phyloP scores from a whole-genome alignment of 2,329 filamentous ascomycete genomes.

The Scytalidium lignicola region DNA sequence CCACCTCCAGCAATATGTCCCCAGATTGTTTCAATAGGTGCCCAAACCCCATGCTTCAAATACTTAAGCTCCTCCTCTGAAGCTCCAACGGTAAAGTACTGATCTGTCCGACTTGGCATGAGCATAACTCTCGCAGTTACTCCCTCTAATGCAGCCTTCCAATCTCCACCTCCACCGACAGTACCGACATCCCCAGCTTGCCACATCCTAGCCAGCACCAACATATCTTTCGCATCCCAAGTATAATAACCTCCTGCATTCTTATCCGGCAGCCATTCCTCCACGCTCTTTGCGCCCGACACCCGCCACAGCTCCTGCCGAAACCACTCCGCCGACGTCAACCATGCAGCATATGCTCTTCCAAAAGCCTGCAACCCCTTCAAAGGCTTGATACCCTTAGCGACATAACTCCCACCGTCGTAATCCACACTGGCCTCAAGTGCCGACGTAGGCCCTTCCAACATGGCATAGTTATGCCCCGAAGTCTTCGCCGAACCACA shows the following conservation, averaged over 20 bases:
- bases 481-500: conserved; percentile 41
- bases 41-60: conserved; percentile 25
- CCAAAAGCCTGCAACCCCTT: conserved; percentile 40
- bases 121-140: conserved; percentile 60
- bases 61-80: conserved; percentile 27
- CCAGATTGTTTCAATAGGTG: conserved; percentile 32
- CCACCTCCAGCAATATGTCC: conserved; percentile 33
- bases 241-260: conserved; percentile 28
- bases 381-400: conserved; percentile 22
- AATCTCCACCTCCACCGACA: conserved; percentile 23
- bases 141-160: conserved; percentile 48
- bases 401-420: conserved; percentile 24
- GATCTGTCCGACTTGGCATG: conserved; percentile 56
- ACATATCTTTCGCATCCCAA: conserved; percentile 40
- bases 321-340: conserved; percentile 42
- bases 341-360: conserved; percentile 41
- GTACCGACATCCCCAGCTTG: conserved; percentile 34
- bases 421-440: conserved; percentile 37
- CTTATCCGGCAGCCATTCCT: conserved; percentile 29
- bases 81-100: conserved; percentile 53
- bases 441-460: conserved; percentile 40
- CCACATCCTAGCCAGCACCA: conserved; percentile 39
- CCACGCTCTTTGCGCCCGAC: conserved; percentile 30
- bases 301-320: conserved; percentile 33
- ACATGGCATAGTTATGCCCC: conserved; percentile 41